Evolutionary conservation across 1,284 basidiomycete species (phyloP), one percentile per base, ranked within the genome.

Genomic region (Tremellales sp.): DNA sequence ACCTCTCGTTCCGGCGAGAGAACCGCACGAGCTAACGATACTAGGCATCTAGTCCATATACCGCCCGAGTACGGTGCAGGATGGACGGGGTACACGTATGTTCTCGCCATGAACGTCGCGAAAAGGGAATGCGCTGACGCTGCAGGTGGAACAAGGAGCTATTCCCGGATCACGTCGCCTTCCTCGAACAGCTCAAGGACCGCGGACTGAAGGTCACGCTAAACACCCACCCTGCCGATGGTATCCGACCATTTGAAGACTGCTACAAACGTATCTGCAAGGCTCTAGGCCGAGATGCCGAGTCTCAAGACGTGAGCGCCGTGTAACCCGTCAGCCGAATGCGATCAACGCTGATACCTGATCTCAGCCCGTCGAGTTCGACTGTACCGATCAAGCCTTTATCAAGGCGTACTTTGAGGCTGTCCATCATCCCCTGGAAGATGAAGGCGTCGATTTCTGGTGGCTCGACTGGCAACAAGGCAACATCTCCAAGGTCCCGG

Each of bases 401-500:
- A 21, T 61, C 10, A 45, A 53, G 4, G 51, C 51, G 8, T 63
- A 59, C 43, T 58, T 62, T 43, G 49, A 47, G 4, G 48, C 51
- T 12, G 40, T 62, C 3, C 54, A 54, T 39, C 56, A 56, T 26
- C 46, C 53, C 10, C 44, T 60, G 12, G 60, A 62, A 37, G 51
- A 60, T 22, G 54, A 62, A 35, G 60, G 60, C 15, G 54, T 60
- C 37, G 60, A 62, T 43, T 58, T 62, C 35, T 62, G 58, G 58
- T 62, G 60, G 60, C 42, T 58, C 23, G 60, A 62, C 44, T 62
- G 60, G 60, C 60, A 62, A 40, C 58, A 60, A 40, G 56, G 60
- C 5, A 22, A 33, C 2, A 39, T 48, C 41, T 51, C 51, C n/a
- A 44, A 52, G 22, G 45, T 43, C n/a, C 44, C 44, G 15, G 58